A percentile compares a stretch with the other conserved stretches of the same genome.
Conservation (phyloP, 2,329 filamentous ascomycete species). For the Thelonectria olida region DNA sequence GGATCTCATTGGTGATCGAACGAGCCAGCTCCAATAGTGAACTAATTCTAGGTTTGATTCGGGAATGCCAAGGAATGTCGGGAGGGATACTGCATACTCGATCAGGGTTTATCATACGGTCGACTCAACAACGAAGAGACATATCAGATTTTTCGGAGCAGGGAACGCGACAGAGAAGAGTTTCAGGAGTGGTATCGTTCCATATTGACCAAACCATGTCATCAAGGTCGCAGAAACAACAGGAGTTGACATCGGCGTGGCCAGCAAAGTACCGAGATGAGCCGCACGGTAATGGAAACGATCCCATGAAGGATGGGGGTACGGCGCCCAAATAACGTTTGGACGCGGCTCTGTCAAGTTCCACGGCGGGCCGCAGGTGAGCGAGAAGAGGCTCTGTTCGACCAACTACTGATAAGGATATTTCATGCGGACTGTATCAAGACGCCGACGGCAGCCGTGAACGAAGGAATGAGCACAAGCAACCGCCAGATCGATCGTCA, state of each 20-base stretch:
- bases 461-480: background rate
- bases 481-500: background rate
- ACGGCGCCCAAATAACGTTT: background rate
- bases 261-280: background rate
- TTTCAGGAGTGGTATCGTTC: background rate
- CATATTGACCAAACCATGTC: background rate
- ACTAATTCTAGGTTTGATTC: background rate
- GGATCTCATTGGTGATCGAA: constrained; percentile 32
- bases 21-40: constrained; percentile 4
- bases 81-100: background rate
- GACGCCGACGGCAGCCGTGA: background rate
- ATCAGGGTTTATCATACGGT: background rate
- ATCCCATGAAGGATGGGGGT: background rate
- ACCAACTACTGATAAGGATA: background rate
- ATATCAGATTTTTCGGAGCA: background rate
- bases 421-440: background rate
- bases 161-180: background rate
- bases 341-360: background rate
- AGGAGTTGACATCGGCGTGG: background rate
- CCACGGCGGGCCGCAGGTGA: background rate
- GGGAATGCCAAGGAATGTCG: background rate
- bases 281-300: background rate
- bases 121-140: background rate
- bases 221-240: background rate
- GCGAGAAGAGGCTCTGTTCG: background rate